These are phyloP conservation scores for Leptographium lundbergii DNA, from an alignment of 2,329 filamentous ascomycete genomes.

Conservation along the genomic window DNA sequence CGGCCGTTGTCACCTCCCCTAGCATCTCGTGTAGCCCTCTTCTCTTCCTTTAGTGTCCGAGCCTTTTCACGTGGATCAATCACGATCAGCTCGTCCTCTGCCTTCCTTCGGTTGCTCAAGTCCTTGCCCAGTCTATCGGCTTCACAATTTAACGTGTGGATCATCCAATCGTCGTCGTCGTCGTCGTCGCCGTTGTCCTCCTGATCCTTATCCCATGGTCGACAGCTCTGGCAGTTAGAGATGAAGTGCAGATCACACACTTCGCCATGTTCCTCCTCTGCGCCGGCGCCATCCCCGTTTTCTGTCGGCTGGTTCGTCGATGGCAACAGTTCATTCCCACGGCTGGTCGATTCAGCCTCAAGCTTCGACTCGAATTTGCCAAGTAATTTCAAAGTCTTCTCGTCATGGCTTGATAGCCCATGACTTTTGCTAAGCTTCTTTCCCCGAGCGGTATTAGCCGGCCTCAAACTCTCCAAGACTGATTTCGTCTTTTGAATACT, in stretches of 20 bases:
- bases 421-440: constrained; percentile 50
- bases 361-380: constrained; percentile 71
- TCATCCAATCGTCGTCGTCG: constrained; percentile 62
- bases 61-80: constrained; percentile 85
- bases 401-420: constrained; percentile 40
- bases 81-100: constrained; percentile 80
- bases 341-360: constrained; percentile 28
- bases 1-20: constrained; percentile 20
- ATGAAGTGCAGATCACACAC: constrained; percentile 95
- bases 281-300: constrained; percentile 6
- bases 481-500: constrained; percentile 48
- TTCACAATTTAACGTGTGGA: constrained; percentile 71
- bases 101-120: constrained; percentile 77
- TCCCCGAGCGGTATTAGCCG: constrained; percentile 54
- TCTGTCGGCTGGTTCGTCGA: constrained; percentile 10
- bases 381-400: constrained; percentile 56
- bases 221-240: constrained; percentile 85
- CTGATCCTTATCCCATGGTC: constrained; percentile 61
- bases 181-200: constrained; percentile 15
- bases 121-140: constrained; percentile 89
- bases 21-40: constrained; percentile 40
- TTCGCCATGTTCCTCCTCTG: constrained; percentile 27
- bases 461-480: constrained; percentile 61
- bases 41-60: constrained; percentile 55
- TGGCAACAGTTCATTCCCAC: neutral